Evolutionary conservation across 2,329 filamentous ascomycete species (phyloP), one percentile per base, ranked within the genome.

Genomic region (Paracoccidioides lutzii): DNA sequence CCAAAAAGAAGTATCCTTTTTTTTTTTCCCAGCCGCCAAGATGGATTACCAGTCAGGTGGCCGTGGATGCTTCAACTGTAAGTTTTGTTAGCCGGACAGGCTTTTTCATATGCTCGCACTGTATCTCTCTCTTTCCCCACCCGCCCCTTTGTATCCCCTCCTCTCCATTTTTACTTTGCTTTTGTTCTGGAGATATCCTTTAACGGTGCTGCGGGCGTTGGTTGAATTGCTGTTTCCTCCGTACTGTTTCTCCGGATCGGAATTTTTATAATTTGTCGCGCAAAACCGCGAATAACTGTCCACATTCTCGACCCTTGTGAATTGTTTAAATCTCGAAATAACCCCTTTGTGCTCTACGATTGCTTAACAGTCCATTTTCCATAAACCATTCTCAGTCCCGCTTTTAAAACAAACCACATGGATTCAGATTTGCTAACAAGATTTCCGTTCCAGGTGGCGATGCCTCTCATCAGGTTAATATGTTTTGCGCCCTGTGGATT

Each of bases 391-490:
- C n/a, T 10, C 22, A 10, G 4, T 10, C 9, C 22, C 4, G 4
- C 10, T 12, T 5, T 45, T 10, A 30, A 45, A 22, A 5, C 43
- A 30, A 4, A 30, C 15, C 7, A 5, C 15, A 12, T 51, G n/a
- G 9, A 41, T 28, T 32, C 35, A 51, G 10, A 28, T 28, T 15
- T 41, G 49, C 54, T 59, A 37, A 57, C 58, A 41, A 65, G 2
- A 15, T 48, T 15, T 48, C 45, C 57, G 60, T 52, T 58, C 56
- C 72, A 88, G 85, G 85, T 76, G 85, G 85, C 73, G 82, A 85
- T 71, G 78, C 80, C 63, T 81, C 80, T 65, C 86, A 89, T 72
- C 84, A 88, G 83, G 84, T 87, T 84, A 76, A 76, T 67, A 66
- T 62, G 58, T 75, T 66, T 64, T 61, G 59, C 59, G 62, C 57